Evolutionary conservation across 2,329 filamentous ascomycete genomes (phyloP), one percentile per base, ranked within the genome.

Genomic region (Cladosporium colombiae): DNA sequence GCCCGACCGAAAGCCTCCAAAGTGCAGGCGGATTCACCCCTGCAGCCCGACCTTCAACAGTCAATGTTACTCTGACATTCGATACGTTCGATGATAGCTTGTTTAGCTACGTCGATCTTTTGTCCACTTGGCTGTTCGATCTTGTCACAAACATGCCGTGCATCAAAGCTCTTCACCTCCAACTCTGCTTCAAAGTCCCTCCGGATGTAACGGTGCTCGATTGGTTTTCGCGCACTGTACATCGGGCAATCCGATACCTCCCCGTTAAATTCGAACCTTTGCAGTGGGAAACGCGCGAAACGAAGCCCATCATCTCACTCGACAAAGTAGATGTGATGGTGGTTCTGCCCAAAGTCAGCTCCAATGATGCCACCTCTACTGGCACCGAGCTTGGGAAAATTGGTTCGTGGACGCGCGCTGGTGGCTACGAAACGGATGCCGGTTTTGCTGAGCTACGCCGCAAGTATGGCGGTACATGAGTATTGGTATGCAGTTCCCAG

Each of bases 201-300:
- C 16, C 40, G n/a, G 6, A 21, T 10, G 7, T 23, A 6, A 21
- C 13, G 5, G 3, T 7, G 40, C 1, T 46, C n/a, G n/a, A 46
- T 8, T 46, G 40, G 40, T 21, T 46, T 5, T 11, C 40, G 2
- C 40, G 40, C n/a, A 5, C 40, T 8, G 40, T 10, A 21, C 40
- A 21, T 46, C 40, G 40, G 23, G 40, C n/a, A 2, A 8, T 3
- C 8, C 40, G 18, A 5, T 21, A 21, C n/a, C 7, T 21, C n/a
- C 6, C 8, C n/a, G 3, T 1, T 4, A 2, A 21, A 5, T 5
- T 46, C n/a, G 1, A 11, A 0, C 3, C 2, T 5, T 21, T 46
- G n/a, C 40, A 21, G 10, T 2, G 10, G n/a, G 3, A 13, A 3
- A 3, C 4, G 37, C 7, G 14, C 37, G 16, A n/a, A 6, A 16